Evolutionary conservation across 768 basidiomycete species (phyloP), one percentile per base, ranked within the genome.

Genomic region (Inosperma sp.): DNA sequence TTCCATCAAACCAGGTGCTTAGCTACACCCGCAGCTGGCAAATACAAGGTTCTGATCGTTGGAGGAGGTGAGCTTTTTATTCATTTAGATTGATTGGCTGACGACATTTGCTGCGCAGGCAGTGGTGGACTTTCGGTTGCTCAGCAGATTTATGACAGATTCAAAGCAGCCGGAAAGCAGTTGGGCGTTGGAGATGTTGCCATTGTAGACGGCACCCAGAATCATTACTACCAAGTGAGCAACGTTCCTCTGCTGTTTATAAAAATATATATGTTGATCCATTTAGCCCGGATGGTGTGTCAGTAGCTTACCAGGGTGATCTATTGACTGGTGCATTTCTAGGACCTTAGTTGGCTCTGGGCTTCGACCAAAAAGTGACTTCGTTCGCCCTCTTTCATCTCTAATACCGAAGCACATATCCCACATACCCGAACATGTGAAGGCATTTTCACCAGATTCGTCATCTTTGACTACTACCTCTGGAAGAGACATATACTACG

Each of bases 281-380:
- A 49, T 51, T 52, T 48, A 94, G 81, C 95, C 95, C 17, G 95
- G 94, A 69, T 97, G 94, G 90, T 90, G 67, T 61, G 73, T 58
- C 13, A 36, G 53, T 47, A 30, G 31, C 6, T 21, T 40, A 7
- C 35, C 21, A 16, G n/a, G 26, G 21, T n/a, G 34, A 17, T 29
- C 40, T 42, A 4, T 10, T 23, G 30, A 19, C 29, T 35, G 26
- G 41, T 9, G 22, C 7, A 39, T 51, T 54, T 47, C 37, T 52
- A 91, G 90, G 93, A 95, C 93, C 1, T 80, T 96, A 34, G 93
- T 93, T 31, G 94, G 92, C 12, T 74, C 91, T n/a, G 95, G 94
- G 23, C 76, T 99, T 46, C 74, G 78, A 44, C 61, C 75, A 34
- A 94, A 95, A 68, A 66, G 74, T 13, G 77, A 81, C 4, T 86